Evolutionary conservation across 2,329 filamentous ascomycete genomes (phyloP).

Genomic region (Ustulina deusta): DNA sequence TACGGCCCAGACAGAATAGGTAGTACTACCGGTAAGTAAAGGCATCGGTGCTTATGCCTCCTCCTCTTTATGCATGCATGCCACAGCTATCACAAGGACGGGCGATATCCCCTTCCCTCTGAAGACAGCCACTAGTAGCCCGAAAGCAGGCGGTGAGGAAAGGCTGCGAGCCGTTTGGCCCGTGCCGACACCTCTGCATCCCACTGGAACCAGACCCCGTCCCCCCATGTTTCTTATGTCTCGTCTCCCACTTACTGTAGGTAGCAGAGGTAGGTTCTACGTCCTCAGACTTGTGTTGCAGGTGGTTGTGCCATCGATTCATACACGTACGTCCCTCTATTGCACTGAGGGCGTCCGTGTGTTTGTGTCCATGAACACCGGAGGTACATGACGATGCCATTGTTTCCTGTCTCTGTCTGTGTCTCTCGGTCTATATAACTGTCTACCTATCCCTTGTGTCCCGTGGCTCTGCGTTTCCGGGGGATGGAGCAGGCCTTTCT

Average conservation of each 20-base stretch:
- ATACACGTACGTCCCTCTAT: slow-evolving; percentile 23
- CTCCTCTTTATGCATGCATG: slow-evolving; percentile 47
- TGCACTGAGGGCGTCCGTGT: neutral
- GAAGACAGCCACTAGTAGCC: slow-evolving; percentile 43
- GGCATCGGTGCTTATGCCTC: slow-evolving; percentile 37
- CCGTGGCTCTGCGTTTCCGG: slow-evolving; percentile 29
- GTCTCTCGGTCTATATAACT: slow-evolving; percentile 15
- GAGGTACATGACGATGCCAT: slow-evolving; percentile 27
- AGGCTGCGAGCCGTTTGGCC: slow-evolving; percentile 55
- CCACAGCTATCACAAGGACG: slow-evolving; percentile 47
- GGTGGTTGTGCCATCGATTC: slow-evolving; percentile 26
- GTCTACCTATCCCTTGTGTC: slow-evolving; percentile 33
- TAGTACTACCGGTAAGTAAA: slow-evolving; percentile 37
- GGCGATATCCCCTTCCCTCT: slow-evolving; percentile 30
- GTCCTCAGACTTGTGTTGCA: slow-evolving; percentile 20
- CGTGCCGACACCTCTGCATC: slow-evolving; percentile 43
- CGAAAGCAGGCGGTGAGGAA: slow-evolving; percentile 51
- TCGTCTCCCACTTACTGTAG: slow-evolving; percentile 13
- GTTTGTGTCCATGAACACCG: neutral
- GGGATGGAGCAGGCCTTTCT: slow-evolving; percentile 3
- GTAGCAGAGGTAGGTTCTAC: slow-evolving; percentile 13
- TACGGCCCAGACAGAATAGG: slow-evolving; percentile 30
- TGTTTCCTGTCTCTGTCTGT: slow-evolving; percentile 25
- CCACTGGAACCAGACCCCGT: slow-evolving; percentile 46
- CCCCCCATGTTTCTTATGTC: slow-evolving; percentile 29